Evolutionary conservation across 2,329 filamentous ascomycete genomes (phyloP).

Genomic region (Botrytis galanthina): DNA sequence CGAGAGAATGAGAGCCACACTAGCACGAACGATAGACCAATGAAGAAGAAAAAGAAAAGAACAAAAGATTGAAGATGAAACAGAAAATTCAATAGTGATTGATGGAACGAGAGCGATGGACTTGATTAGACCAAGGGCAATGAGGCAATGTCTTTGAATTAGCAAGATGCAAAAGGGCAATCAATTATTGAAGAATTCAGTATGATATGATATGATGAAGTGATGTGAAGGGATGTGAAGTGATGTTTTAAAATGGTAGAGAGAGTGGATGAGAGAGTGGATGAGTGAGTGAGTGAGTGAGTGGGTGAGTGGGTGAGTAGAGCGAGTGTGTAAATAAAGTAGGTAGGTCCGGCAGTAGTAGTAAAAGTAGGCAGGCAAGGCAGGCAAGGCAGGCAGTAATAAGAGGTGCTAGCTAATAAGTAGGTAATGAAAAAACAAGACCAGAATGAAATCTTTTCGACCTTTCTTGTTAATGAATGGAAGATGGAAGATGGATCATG

Average conservation of each 20-base stretch:
- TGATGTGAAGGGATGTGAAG: background rate
- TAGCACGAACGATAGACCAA: background rate
- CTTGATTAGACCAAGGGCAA: background rate
- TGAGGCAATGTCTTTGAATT: background rate
- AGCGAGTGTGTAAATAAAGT: background rate
- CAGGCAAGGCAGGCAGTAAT: too few species aligned
- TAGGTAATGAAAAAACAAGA: background rate
- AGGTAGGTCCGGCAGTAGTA: background rate
- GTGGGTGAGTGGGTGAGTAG: background rate
- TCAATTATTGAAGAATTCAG: background rate
- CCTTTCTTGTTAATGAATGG: background rate
- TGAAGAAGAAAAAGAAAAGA: too few species aligned
- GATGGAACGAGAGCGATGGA: background rate
- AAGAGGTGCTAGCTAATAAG: too few species aligned
- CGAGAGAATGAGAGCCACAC: background rate
- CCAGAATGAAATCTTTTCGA: too few species aligned
- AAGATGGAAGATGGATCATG: background rate
- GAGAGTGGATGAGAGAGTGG: background rate
- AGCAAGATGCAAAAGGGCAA: background rate
- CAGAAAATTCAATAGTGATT: constrained; percentile 2
- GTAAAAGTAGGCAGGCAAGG: background rate
- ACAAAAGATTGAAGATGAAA: constrained; percentile 1
- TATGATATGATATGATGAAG: background rate
- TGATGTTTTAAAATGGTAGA: background rate
- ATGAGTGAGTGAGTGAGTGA: background rate